phyloP scores from a whole-genome alignment of 2,329 filamentous ascomycete species.

The Trichoderma atrobrunneum region DNA sequence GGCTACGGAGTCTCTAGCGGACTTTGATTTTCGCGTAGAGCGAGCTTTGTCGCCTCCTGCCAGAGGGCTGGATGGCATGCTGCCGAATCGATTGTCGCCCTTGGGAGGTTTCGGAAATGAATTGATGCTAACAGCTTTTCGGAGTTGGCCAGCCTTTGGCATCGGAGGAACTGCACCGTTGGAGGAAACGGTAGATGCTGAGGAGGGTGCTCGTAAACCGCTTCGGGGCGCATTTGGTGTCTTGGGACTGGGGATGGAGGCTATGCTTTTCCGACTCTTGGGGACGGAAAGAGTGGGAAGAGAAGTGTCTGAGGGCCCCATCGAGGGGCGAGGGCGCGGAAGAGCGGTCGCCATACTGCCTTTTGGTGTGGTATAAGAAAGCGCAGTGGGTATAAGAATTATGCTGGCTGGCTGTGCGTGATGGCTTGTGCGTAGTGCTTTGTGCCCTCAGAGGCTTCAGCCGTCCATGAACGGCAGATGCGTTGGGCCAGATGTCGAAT shows the following conservation, averaged over 20 bases:
- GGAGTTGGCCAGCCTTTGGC: slow-evolving; percentile 58
- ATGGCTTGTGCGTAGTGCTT: slow-evolving; percentile 26
- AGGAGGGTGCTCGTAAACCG: slow-evolving; percentile 58
- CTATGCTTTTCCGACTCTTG: slow-evolving; percentile 69
- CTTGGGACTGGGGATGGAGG: slow-evolving; percentile 39
- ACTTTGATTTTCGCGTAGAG: slow-evolving; percentile 52
- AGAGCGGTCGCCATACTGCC: slow-evolving; percentile 50
- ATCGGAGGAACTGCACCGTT: slow-evolving; percentile 55
- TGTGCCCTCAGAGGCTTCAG: slow-evolving; percentile 24
- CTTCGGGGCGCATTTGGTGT: slow-evolving; percentile 53
- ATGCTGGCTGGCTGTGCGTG: slow-evolving; percentile 23
- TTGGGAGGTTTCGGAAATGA: slow-evolving; percentile 88
- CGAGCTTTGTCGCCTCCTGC: slow-evolving; percentile 39
- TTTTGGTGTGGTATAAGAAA: not conserved
- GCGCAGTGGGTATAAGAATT: slow-evolving; percentile 17
- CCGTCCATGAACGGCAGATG: slow-evolving; percentile 32
- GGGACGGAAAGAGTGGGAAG: slow-evolving; percentile 71
- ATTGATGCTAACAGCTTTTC: slow-evolving; percentile 90
- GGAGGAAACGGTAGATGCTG: slow-evolving; percentile 49
- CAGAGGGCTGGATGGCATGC: slow-evolving; percentile 61
- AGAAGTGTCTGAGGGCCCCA: slow-evolving; percentile 68
- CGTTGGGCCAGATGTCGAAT: slow-evolving; percentile 9
- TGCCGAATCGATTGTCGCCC: slow-evolving; percentile 56
- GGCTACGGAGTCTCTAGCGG: slow-evolving; percentile 53
- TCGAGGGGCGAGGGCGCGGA: slow-evolving; percentile 64